Base-by-base conservation (phyloP, 2,329 filamentous ascomycete species). In the Mycocentrospora acerina region DNA sequence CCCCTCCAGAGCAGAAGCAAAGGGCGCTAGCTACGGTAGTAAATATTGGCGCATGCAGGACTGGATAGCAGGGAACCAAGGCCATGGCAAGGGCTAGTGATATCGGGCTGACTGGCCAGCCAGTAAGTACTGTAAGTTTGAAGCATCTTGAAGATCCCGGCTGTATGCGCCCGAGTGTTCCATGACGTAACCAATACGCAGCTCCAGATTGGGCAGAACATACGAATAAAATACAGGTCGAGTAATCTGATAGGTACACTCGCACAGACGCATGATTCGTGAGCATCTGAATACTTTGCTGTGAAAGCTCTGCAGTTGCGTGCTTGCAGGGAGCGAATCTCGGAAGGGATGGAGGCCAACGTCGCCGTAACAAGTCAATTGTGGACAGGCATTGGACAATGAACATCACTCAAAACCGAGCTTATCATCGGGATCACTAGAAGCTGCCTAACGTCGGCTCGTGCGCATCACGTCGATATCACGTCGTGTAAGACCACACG, bases 1-100 rank as follows among this genome's bases (percentile, higher is more conserved):
- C 57, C 53, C 57, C 58, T 60, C 55, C 51, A 54, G 33, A 37
- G 32, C 26, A 32, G 29, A 39, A 37, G 19, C 43, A 57, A 62
- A 55, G 56, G 53, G 44, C 60, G 60, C 60, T 64, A 64, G 49
- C 55, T 46, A 41, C 30, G 48, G 51, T 44, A 37, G 37, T 40
- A 22, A 22, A 34, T 40, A 37, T 48, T 51, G 44, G 51, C 42
- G 53, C 54, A 44, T 38, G 35, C 42, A 38, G 40, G 37, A 40
- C 33, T 33, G 35, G 33, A n/a, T 32, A 40, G 38, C 32, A 29
- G 26, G 36, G 33, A 19, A 33, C 29, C 15, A 37, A 22, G 16
- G 31, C 34, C 29, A 44, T 30, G 29, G 37, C 34, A 16, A 24
- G 30, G 24, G 22, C 13, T 13, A 29, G 17, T 18, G 25, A 17